Evolutionary conservation across 2,329 filamentous ascomycete genomes (phyloP), one percentile per base, ranked within the genome.

Genomic region (Elsinoe perseae): DNA sequence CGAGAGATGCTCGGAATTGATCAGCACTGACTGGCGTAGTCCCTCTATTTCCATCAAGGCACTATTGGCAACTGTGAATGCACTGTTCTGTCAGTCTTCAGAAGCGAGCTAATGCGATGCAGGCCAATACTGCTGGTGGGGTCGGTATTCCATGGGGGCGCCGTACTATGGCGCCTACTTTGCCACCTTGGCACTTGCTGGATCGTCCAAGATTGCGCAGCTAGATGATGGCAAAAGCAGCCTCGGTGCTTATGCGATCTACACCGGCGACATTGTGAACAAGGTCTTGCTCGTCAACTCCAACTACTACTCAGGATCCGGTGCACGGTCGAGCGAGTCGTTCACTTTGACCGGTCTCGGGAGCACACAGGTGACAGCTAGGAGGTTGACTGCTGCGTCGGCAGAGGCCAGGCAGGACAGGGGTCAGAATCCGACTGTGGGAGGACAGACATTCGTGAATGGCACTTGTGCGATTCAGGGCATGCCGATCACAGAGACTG

Each of bases 151-250:
- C 12, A 54, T 42, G 34, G 55, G 55, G n/a, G 20, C 48, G 20
- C 56, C 78, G 0, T 80, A 79, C 62, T 79, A 77, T 56, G 77
- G 77, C 3, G 77, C 77, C 0, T 76, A 75, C 46, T 73, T 73
- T 2, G 76, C 76, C 1, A 70, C 73, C 1, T 71, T 74, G n/a
- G 65, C 75, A 1, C 63, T 79, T 25, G 73, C 75, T 1, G 68
- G 70, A 0, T 75, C 72, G 0, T 64, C 69, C n/a, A 64, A 72
- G 42, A 65, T 80, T 48, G 72, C 75, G 0, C 70, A 73, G 0
- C 65, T 80, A 16, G 78, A 80, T 56, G 69, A 68, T 21, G 36
- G 34, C 10, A 23, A 70, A 73, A n/a, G 67, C 0, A 65, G 68
- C 14, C 76, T 76, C 32, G 77, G 75, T 0, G 75, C 67, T 1